Evolutionary conservation across 139 green algal genomes (phyloP).

Genomic region (Haematococcus sp.): DNA sequence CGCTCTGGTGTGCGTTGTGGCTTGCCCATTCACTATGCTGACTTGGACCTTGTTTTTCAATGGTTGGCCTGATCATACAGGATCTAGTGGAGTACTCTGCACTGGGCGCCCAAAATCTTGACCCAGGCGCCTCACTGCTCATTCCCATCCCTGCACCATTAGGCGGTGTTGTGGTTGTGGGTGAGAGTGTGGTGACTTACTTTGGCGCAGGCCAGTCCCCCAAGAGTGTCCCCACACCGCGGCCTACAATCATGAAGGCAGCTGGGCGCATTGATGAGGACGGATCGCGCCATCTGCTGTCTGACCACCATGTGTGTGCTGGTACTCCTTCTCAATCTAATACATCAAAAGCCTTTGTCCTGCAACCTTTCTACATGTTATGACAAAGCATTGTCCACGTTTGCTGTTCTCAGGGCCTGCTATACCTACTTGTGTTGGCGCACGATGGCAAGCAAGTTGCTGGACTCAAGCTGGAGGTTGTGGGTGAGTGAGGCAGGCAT

Average conservation of each 20-base stretch:
- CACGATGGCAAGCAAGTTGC: constrained; percentile 61
- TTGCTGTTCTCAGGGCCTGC: constrained; percentile 61
- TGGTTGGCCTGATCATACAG: constrained; percentile 28
- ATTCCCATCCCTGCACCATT: constrained; percentile 80
- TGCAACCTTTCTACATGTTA: too few species aligned
- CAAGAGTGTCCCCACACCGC: background rate
- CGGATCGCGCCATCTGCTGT: constrained; percentile 85
- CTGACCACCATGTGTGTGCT: constrained; percentile 52
- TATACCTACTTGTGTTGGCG: constrained; percentile 85
- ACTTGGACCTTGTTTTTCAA: background rate
- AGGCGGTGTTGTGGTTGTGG: constrained; percentile 83
- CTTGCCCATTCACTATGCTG: background rate
- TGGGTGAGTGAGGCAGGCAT: constrained; percentile 51
- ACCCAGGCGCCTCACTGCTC: constrained; percentile 69
- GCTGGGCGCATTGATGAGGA: constrained; percentile 64
- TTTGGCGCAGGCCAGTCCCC: background rate
- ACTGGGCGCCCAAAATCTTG: constrained; percentile 81
- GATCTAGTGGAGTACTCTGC: constrained; percentile 63
- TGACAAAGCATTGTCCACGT: too few species aligned
- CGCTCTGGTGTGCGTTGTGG: background rate
- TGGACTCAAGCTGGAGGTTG: constrained; percentile 74
- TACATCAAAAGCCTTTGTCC: too few species aligned
- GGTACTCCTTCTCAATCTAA: too few species aligned
- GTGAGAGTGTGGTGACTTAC: constrained; percentile 53
- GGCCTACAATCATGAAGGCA: constrained; percentile 12